Evolutionary conservation across 73 alveolate species (phyloP), one percentile per base, ranked within the genome.

Genomic region (Blepharisma japonicum): DNA sequence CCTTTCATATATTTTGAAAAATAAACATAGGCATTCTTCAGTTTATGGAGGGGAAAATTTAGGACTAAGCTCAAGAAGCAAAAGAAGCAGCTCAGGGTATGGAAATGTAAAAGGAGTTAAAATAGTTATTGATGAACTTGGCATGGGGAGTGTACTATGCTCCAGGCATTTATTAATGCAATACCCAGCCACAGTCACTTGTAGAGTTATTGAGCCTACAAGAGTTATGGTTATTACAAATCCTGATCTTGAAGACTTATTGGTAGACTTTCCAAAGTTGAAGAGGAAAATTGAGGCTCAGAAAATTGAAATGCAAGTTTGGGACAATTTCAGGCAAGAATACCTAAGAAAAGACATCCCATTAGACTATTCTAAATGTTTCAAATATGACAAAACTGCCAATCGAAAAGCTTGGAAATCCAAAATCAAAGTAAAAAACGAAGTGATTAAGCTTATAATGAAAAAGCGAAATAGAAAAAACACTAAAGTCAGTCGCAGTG

Each of bases 161-260:
- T 9, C 18, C 50, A 61, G 18, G 18, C 74, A 14, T 14, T 25
- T 61, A 39, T 8, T 61, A 20, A 8, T 61, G 74, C 39, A 61
- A 25, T 39, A 61, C 2, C 14, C n/a, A 39, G 14, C 23, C 5
- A 9, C 23, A 39, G 74, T 61, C 5, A 20, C 48, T n/a, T 14
- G 49, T 18, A 61, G 74, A 39, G 14, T n/a, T 25, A 61, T 25
- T 8, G 47, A 14, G 11, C 74, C 14, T 14, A 25, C 74, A 9
- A 14, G 74, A 2, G 47, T 61, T 25, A 61, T 61, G 74, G 74
- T 61, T 1, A 14, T 61, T 25, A 61, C 18, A 14, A n/a, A 25
- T 14, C n/a, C 18, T 20, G 47, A 61, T 61, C 74, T 61, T 61
- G 74, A 61, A 14, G 74, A 61, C n/a, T 9, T 61, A 14, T 18